Evolutionary conservation across 2,329 filamentous ascomycete species (phyloP), one percentile per base, ranked within the genome.

Genomic region (Penicillium palitans): DNA sequence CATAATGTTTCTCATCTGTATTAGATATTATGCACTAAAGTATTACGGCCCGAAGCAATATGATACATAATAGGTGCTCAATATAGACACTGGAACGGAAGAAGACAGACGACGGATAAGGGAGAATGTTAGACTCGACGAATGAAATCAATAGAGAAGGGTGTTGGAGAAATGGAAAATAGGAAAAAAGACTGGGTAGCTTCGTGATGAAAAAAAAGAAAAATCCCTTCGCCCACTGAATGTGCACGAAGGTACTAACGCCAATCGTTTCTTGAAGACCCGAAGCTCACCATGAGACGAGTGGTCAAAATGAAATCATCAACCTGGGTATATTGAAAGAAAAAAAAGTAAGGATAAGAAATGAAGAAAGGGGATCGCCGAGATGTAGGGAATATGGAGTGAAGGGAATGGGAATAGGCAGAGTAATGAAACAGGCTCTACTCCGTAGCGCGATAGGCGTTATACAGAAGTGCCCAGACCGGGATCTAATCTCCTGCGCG

Each of bases 401-500:
- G 31, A 48, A 44, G 50, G 27, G 42, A 15, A 45, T 35, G 9
- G 25, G 12, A 47, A 27, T 37, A 54, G 29, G 21, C 7, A 12
- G n/a, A 19, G 35, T 21, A 37, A 40, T 50, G 15, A 49, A 21
- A 57, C n/a, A 58, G 39, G 39, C 27, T 33, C 37, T 29, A n/a
- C 51, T 29, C n/a, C 6, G 37, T 31, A 42, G 55, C 33, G 41
- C 19, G n/a, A 46, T 47, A 6, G 17, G 21, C 15, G 27, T 25
- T 47, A 60, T 46, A 61, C 50, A 44, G 56, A 40, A 60, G 57
- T 29, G 59, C 52, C 61, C 33, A 60, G 58, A 37, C 62, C 57
- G 41, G 66, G 60, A 21, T 70, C 70, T 33, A 71, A 55, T 42
- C 74, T 75, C 60, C 74, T 74, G 29, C 72, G 70, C 15, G 71